Percentiles rank a stretch among this genome's conserved stretches.
These are phyloP conservation scores for Suillus brevipes DNA, from an alignment of 768 basidiomycete species.

Conservation along the genomic window DNA sequence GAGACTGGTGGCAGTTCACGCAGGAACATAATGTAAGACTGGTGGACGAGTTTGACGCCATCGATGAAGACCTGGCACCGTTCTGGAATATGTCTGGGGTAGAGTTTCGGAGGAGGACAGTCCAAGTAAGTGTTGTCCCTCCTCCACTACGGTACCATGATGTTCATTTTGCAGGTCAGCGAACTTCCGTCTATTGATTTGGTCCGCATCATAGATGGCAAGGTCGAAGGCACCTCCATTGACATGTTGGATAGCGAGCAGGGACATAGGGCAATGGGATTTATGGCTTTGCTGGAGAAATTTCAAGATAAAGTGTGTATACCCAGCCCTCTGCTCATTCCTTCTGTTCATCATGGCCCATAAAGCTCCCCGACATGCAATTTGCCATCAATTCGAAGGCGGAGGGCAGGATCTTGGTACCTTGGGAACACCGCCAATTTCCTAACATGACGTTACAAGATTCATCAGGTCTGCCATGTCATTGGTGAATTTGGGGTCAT, in stretches of 20 bases:
- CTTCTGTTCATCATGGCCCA: neutral
- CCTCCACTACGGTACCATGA: neutral
- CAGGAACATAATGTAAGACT: constrained; percentile 70
- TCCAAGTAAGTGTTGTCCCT: constrained; percentile 45
- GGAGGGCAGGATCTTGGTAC: constrained; percentile 90
- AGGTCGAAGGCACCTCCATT: constrained; percentile 57
- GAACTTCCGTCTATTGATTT: constrained; percentile 82
- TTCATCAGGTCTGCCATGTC: constrained; percentile 28
- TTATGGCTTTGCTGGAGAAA: constrained; percentile 70
- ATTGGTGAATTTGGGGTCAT: neutral
- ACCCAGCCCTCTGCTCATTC: neutral
- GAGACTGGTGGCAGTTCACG: constrained; percentile 86
- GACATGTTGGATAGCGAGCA: constrained; percentile 61
- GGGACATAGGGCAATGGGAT: constrained; percentile 76
- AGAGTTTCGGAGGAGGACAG: constrained; percentile 66
- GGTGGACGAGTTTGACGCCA: constrained; percentile 86
- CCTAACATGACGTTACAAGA: constrained; percentile 63
- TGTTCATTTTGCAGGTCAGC: constrained; percentile 52
- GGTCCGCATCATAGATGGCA: constrained; percentile 73
- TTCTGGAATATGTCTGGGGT: constrained; percentile 77
- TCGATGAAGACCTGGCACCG: constrained; percentile 79
- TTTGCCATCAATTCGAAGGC: constrained; percentile 92
- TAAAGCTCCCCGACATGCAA: constrained; percentile 88
- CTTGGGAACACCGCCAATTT: constrained; percentile 82
- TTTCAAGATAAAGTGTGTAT: constrained; percentile 61